Conservation (phyloP, 768 basidiomycete genomes). For the Asterophora lycoperdoides region DNA sequence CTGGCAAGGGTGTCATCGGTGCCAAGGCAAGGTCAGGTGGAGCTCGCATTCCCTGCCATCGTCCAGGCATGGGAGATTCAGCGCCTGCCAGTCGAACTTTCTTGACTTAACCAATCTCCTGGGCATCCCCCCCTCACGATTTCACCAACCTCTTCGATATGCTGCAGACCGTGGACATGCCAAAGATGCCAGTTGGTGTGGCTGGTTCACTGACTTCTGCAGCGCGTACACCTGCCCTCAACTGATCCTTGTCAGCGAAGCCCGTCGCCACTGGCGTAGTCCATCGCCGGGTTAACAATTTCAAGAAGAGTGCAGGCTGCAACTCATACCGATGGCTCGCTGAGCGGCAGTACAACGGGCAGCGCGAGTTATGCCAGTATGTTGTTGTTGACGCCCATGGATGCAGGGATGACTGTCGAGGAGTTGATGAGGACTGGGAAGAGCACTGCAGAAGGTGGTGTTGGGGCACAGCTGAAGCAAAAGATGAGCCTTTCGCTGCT, state of each 20-base stretch:
- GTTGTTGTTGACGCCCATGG: no score
- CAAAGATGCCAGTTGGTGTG: constrained; percentile 44
- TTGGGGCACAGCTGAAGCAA: no score
- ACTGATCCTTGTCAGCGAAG: constrained; percentile 31
- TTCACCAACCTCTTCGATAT: constrained; percentile 55
- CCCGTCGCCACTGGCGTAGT: constrained; percentile 26
- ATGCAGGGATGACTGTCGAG: no score
- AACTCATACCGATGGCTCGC: no score
- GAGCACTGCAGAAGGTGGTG: no score
- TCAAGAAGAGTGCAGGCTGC: constrained; percentile 35
- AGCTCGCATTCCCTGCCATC: constrained; percentile 5
- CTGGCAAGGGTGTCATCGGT: neutral
- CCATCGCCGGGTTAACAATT: constrained; percentile 31
- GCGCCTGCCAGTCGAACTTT: constrained; percentile 13
- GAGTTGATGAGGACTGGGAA: no score
- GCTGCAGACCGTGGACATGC: constrained; percentile 51
- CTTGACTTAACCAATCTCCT: constrained; percentile 27
- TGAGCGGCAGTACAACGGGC: no score
- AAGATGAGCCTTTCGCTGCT: no score
- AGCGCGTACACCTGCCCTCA: constrained; percentile 30
- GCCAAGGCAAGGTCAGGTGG: neutral
- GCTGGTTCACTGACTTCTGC: constrained; percentile 38
- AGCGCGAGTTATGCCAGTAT: no score
- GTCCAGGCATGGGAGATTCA: no score
- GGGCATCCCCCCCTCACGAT: constrained; percentile 38